Evolutionary conservation across 148 eudicot genomes (phyloP), one percentile per base, ranked within the genome.

Genomic region (Amaranthus hypochondriacus): DNA sequence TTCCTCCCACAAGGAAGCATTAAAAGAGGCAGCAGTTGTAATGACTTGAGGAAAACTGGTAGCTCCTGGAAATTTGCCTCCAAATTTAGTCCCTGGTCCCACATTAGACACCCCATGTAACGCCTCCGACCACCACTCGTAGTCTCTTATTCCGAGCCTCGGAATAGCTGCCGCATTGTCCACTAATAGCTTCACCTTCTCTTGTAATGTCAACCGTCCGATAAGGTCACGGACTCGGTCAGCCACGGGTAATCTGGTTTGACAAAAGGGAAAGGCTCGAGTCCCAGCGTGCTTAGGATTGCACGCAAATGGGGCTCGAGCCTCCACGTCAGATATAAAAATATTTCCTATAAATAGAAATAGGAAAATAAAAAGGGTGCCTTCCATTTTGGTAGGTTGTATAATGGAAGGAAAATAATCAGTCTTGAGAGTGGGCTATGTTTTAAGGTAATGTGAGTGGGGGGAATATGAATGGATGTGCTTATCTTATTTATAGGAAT

Each of bases 111-210:
- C 90, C 4, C 98, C 98, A 28, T 94, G 97, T 69, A 94, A 85
- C 18, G 97, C 98, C 84, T 94, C 98, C 65, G 98, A 94, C 98
- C 98, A 94, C 98, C 98, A 94, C 88, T 89, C 93, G 44, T 94
- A 94, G 56, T 79, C 84, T 58, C 78, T 64, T 2, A 94, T 86
- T 64, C 97, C 98, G 48, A 94, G 86, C 84, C 98, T 77, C 5
- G 92, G 93, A 55, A 94, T 84, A 4, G 88, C 87, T 2, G 79
- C 90, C 5, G 98, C 97, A 55, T 82, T 87, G 82, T 85, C 87
- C 58, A 72, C 90, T 11, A 94, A 55, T 47, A 91, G 78, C 39
- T 70, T 82, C 39, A 92, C 87, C 75, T 94, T 94, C 80, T 94
- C 98, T 10, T 84, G 79, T 81, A 92, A 79, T 60, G 96, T 92